A percentile compares a stretch with the other conserved stretches of the same genome.
These are phyloP conservation scores for Cyclaneusma minus DNA, from an alignment of 2,329 filamentous ascomycete genomes.

Conservation along the genomic window DNA sequence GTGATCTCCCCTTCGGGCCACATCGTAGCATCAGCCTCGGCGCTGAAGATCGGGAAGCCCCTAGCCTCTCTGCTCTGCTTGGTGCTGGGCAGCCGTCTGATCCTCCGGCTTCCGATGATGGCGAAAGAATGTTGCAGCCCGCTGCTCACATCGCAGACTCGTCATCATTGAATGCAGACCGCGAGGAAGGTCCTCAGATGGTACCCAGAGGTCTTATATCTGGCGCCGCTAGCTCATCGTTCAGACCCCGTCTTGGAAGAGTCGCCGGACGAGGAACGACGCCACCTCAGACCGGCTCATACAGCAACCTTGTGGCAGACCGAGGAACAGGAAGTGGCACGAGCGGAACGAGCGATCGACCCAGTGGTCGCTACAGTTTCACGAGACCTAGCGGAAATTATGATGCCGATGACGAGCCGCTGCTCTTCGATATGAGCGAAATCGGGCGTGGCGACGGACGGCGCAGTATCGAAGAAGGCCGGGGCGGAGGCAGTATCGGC, in stretches of 20 bases:
- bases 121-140: conserved; percentile 17
- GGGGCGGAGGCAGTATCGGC: conserved; percentile 9
- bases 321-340: conserved; percentile 16
- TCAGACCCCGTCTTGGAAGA: conserved; percentile 15
- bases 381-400: conserved; percentile 25
- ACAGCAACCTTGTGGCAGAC: conserved; percentile 18
- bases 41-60: conserved; percentile 45
- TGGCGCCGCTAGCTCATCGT: conserved; percentile 16
- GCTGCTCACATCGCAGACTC: conserved; percentile 15
- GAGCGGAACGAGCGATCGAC: conserved; percentile 21
- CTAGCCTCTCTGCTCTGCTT: conserved; percentile 48
- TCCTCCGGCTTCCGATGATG: conserved; percentile 20
- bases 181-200: conserved; percentile 12
- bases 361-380: conserved; percentile 25
- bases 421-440: conserved; percentile 61
- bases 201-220: conserved; percentile 11
- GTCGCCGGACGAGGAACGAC: conserved; percentile 16
- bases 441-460: conserved; percentile 40
- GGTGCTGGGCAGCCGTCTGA: conserved; percentile 26
- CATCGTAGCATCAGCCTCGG: conserved; percentile 55
- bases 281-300: conserved; percentile 17
- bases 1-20: conserved; percentile 40
- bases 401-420: conserved; percentile 46
- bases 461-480: conserved; percentile 40
- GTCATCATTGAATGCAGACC: conserved; percentile 14